These are phyloP conservation scores for Solanum etuberosum DNA, from an alignment of 257 asterid species.

Conservation along the genomic window DNA sequence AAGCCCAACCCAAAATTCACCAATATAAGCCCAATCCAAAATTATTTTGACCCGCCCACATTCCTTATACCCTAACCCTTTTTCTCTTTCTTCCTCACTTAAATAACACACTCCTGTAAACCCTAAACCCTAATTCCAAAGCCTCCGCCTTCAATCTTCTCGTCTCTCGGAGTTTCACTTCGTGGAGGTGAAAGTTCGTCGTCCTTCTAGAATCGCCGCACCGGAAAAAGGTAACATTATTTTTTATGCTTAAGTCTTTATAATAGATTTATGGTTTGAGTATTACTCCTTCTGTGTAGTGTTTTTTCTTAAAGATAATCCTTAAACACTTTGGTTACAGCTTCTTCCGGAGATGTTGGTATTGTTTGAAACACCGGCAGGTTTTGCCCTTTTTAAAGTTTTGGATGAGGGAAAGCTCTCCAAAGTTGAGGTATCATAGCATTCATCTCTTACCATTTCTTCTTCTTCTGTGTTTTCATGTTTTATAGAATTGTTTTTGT, in stretches of 20 bases:
- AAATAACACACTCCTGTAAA: background rate
- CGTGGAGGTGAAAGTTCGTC: background rate
- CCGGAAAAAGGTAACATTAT: background rate
- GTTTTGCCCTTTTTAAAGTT: constrained; percentile 52
- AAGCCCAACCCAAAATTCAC: background rate
- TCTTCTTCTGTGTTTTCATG: background rate
- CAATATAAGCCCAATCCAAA: background rate
- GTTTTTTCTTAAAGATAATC: fast-evolving
- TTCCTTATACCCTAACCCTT: background rate
- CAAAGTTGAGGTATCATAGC: constrained; percentile 33
- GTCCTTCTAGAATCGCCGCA: background rate
- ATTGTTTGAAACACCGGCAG: constrained; percentile 48
- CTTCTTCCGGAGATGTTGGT: constrained; percentile 19
- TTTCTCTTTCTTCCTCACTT: background rate
- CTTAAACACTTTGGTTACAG: background rate
- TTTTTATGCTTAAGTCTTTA: too few species aligned
- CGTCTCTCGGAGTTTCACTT: background rate
- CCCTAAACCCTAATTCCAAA: background rate
- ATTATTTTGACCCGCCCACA: background rate
- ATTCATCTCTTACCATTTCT: background rate
- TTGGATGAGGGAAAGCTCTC: constrained; percentile 49
- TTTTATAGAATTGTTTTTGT: background rate
- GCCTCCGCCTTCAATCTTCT: background rate
- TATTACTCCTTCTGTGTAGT: background rate
- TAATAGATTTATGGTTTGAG: background rate